Evolutionary conservation across 306 rosid genomes (phyloP), one percentile per base, ranked within the genome.

Genomic region (Castanospermum australe): DNA sequence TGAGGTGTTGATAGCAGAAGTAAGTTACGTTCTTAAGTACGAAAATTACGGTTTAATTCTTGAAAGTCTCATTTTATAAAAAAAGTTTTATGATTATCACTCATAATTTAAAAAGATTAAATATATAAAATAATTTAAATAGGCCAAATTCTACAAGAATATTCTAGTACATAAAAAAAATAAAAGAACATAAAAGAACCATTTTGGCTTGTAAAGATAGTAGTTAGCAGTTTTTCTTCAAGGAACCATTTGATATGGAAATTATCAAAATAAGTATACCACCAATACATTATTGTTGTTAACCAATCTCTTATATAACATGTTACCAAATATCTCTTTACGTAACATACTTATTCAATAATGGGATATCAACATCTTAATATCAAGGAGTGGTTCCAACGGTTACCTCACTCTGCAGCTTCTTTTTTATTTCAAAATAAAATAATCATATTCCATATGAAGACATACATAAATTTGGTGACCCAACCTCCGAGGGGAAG

Each of bases 401-500:
- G 79, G 52, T 42, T 54, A 33, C 81, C 22, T 79, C 44, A 21
- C 44, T 45, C n/a, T 74, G 21, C 24, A 30, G 59, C 64, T 74
- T 62, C 24, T 32, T 42, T 73, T 67, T 75, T 78, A 79, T 22
- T 74, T 24, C 9, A 7, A 61, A 51, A 38, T 59, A 59, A 73
- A 73, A 45, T 25, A 67, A 63, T 48, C 15, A 48, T 18, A 38
- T 24, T 72, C 45, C 35, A 13, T 35, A 8, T 7, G 35, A 55
- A 47, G 35, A 35, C 50, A 25, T 13, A 1, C 20, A 78, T 14
- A 30, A 25, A 66, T 74, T 67, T 60, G 81, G 72, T 75, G 67
- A 73, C 24, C 87, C 41, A 83, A 73, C 69, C 36, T 55, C 17
- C 17, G 12, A n/a, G 38, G 20, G 32, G 52, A 64, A 32, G 63